Evolutionary conservation across 2,329 filamentous ascomycete genomes (phyloP), one percentile per base, ranked within the genome.

Genomic region (Fusarium anguioides): DNA sequence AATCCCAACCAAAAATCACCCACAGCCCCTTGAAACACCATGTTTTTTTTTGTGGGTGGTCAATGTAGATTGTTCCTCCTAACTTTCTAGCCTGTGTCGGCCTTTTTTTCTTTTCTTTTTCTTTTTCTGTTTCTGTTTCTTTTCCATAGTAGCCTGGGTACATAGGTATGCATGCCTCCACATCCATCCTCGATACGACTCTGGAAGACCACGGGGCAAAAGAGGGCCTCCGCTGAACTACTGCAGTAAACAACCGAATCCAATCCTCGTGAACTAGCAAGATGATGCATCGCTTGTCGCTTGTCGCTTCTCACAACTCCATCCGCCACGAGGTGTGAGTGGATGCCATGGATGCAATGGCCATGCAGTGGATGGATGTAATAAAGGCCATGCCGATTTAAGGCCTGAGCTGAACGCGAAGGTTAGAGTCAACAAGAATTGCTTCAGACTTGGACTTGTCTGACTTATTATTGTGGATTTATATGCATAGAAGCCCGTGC

Each of bases 1-100:
- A 47, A 59, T 6, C 21, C 36, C 33, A 44, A 39, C 49, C 36
- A 57, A 49, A 49, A 49, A 49, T 50, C 45, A 17, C 39, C 44
- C 27, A 47, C 52, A 47, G 49, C 64, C 64, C 64, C 64, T 65
- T 68, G 62, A 68, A 68, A 68, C 64, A 56, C 64, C 29, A 48
- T 14, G 31, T 41, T 31, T 27, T 14, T 39, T 31, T 37, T n/a
- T n/a, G n/a, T n/a, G n/a, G 18, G 41, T 36, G 24, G 31, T 48
- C 24, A 37, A 36, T 27, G 46, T 60, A 37, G 17, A 62, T 26
- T 26, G 29, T 31, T 51, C 29, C 23, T 48, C 41, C 20, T 24
- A 10, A 14, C 26, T 12, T 35, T 7, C 3, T n/a, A n/a, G n/a
- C n/a, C n/a, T n/a, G n/a, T n/a, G n/a, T n/a, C n/a, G n/a, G n/a